phyloP scores from a whole-genome alignment of 2,329 filamentous ascomycete genomes.

The Penicillium italicum region DNA sequence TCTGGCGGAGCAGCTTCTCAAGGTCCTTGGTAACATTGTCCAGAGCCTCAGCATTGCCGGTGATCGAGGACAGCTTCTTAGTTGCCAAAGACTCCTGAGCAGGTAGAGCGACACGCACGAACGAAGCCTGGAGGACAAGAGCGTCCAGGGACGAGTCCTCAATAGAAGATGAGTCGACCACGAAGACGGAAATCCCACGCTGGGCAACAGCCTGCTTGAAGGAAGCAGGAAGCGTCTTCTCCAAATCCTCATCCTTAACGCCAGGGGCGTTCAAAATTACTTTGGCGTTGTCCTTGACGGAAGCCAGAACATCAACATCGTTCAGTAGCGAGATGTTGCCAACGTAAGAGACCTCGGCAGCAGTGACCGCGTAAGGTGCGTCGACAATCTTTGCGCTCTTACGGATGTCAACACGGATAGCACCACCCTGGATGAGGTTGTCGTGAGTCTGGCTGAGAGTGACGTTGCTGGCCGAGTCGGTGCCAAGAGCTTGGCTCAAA shows the following conservation, averaged over 20 bases:
- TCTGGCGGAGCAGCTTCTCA: slow-evolving; percentile 64
- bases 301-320: slow-evolving; percentile 69
- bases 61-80: slow-evolving; percentile 62
- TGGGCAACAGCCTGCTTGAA: slow-evolving; percentile 69
- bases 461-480: slow-evolving; percentile 59
- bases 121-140: slow-evolving; percentile 73
- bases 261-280: slow-evolving; percentile 72
- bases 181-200: slow-evolving; percentile 67
- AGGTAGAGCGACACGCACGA: slow-evolving; percentile 72
- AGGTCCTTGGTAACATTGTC: slow-evolving; percentile 61
- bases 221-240: slow-evolving; percentile 72
- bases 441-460: slow-evolving; percentile 58
- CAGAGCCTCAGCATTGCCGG: slow-evolving; percentile 58
- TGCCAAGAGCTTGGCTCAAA: slow-evolving; percentile 58
- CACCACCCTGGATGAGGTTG: slow-evolving; percentile 68
- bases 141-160: slow-evolving; percentile 65
- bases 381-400: slow-evolving; percentile 79
- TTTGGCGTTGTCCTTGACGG: slow-evolving; percentile 66
- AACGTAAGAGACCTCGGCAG: slow-evolving; percentile 75
- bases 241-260: slow-evolving; percentile 81
- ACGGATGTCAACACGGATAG: slow-evolving; percentile 78
- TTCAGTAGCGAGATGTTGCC: slow-evolving; percentile 76
- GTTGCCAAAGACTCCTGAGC: slow-evolving; percentile 60
- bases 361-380: slow-evolving; percentile 73
- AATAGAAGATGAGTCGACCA: slow-evolving; percentile 69